A percentile compares a stretch with the other conserved stretches of the same genome.
Evolutionary conservation across 108 stramenopile genomes (phyloP).

Genomic region (Pseudonitzschia multiseries): DNA sequence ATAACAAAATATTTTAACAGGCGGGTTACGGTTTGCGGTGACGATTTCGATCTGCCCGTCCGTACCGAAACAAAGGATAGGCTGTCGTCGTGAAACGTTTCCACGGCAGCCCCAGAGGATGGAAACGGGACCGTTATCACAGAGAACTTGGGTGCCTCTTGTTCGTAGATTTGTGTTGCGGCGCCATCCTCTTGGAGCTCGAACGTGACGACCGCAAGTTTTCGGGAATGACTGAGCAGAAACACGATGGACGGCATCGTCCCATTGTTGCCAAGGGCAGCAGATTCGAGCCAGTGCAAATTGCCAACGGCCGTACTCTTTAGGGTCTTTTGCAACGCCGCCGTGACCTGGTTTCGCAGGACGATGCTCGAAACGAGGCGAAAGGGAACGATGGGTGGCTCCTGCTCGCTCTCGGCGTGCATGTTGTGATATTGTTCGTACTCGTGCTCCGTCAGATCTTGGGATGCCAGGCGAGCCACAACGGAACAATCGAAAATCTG

Average conservation of each 20-base stretch:
- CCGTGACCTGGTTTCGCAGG: conserved; percentile 18
- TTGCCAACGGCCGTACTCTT: conserved; percentile 4
- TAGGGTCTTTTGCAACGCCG: not conserved
- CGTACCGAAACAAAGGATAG: conserved; percentile 20
- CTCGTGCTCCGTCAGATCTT: conserved; percentile 27
- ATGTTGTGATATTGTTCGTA: conserved; percentile 10
- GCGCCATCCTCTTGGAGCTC: not conserved
- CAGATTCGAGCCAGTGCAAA: conserved; percentile 24
- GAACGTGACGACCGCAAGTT: conserved; percentile 19
- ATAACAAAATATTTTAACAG: conserved; percentile 20
- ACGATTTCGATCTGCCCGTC: not conserved
- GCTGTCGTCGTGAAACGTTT: conserved; percentile 14
- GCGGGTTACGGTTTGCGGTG: not conserved
- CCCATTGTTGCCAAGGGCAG: not conserved
- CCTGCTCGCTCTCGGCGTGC: not conserved
- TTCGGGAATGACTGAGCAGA: conserved; percentile 4
- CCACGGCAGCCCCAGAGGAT: conserved; percentile 21
- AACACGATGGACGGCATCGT: conserved; percentile 16
- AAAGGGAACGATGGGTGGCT: not conserved
- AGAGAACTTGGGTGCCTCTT: conserved; percentile 8
- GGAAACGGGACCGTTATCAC: conserved; percentile 28
- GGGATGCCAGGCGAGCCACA: conserved; percentile 40
- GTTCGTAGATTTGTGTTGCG: not conserved
- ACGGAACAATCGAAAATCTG: conserved; percentile 60
- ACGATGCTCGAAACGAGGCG: conserved; percentile 10